Evolutionary conservation across 2,329 filamentous ascomycete species (phyloP).

Genomic region (Aspergillus calidoustus): DNA sequence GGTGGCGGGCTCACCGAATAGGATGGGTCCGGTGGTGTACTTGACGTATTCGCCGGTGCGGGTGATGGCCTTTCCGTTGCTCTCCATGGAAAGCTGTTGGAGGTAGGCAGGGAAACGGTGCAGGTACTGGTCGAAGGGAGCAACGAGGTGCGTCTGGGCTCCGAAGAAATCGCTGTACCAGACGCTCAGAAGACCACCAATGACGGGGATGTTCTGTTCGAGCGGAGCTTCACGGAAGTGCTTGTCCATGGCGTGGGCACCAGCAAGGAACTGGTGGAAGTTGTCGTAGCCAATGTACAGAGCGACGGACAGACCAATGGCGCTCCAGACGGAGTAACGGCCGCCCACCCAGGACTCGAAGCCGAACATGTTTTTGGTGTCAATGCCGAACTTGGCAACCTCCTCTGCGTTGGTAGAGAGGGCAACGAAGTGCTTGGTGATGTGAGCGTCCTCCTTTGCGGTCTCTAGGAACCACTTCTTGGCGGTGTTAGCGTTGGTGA

Average conservation of each 20-base stretch:
- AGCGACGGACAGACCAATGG: conserved; percentile 91
- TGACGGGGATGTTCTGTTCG: conserved; percentile 90
- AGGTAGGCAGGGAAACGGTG: conserved; percentile 99
- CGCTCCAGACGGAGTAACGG: conserved; percentile 98
- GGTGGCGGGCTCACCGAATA: conserved; percentile 98
- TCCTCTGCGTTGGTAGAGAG: conserved; percentile 94
- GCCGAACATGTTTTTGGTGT: conserved; percentile 99
- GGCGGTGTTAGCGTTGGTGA: conserved; percentile 94
- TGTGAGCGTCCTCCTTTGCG: conserved; percentile 73
- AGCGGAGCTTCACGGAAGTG: conserved; percentile 93
- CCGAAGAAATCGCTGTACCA: conserved; percentile 99
- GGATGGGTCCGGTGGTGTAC: conserved; percentile 94
- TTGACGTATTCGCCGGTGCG: conserved; percentile 86
- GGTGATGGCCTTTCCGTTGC: conserved; percentile 96
- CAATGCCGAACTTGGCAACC: conserved; percentile 98
- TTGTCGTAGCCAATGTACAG: conserved; percentile 97
- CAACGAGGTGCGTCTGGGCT: conserved; percentile 95
- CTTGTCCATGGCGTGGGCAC: conserved; percentile 97
- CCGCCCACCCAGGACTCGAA: conserved; percentile 99
- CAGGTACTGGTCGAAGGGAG: conserved; percentile 98
- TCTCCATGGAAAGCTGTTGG: conserved; percentile 99
- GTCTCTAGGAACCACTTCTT: conserved; percentile 94
- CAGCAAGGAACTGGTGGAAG: conserved; percentile 93
- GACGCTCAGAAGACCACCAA: conserved; percentile 91
- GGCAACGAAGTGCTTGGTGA: conserved; percentile 98